Evolutionary conservation across 192 early-diverging fungal genomes (phyloP).

Genomic region (Coemansia sp.): DNA sequence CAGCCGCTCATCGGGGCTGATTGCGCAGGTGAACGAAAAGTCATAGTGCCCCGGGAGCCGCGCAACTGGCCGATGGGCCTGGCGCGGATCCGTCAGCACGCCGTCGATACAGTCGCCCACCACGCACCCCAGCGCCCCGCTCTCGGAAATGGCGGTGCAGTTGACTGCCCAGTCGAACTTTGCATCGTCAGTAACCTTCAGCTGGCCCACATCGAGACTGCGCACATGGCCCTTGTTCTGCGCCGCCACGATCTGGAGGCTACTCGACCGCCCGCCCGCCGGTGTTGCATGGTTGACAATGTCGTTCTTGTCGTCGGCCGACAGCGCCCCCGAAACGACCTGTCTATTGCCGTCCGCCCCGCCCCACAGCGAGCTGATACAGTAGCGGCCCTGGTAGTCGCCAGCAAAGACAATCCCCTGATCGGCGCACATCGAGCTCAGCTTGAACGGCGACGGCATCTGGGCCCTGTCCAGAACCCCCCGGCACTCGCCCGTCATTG

Average conservation of each 20-base stretch:
- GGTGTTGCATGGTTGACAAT: constrained; percentile 39
- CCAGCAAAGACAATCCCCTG: constrained; percentile 34
- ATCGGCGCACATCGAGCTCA: constrained; percentile 36
- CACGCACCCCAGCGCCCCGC: constrained; percentile 28
- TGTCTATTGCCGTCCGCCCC: not conserved
- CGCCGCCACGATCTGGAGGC: constrained; percentile 8
- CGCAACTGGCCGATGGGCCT: not conserved
- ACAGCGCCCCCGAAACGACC: not conserved
- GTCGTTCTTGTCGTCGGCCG: constrained; percentile 13
- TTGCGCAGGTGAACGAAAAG: constrained; percentile 35
- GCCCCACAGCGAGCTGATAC: constrained; percentile 14
- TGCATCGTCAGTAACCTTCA: not conserved
- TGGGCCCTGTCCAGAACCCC: constrained; percentile 14
- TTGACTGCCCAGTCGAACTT: constrained; percentile 40
- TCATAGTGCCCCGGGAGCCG: constrained; percentile 35
- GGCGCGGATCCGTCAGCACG: constrained; percentile 27
- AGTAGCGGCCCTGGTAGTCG: constrained; percentile 30
- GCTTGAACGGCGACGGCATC: constrained; percentile 15
- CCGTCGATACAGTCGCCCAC: constrained; percentile 36
- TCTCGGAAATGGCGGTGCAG: constrained; percentile 22
- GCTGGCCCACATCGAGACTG: constrained; percentile 6
- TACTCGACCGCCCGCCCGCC: not conserved
- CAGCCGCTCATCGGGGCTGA: constrained; percentile 37
- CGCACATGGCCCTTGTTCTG: constrained; percentile 24
- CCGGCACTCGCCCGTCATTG: constrained; percentile 8